Conservation (phyloP, 176 grass and related monocot genomes). For the Rhipidocladum racemiflorum region DNA sequence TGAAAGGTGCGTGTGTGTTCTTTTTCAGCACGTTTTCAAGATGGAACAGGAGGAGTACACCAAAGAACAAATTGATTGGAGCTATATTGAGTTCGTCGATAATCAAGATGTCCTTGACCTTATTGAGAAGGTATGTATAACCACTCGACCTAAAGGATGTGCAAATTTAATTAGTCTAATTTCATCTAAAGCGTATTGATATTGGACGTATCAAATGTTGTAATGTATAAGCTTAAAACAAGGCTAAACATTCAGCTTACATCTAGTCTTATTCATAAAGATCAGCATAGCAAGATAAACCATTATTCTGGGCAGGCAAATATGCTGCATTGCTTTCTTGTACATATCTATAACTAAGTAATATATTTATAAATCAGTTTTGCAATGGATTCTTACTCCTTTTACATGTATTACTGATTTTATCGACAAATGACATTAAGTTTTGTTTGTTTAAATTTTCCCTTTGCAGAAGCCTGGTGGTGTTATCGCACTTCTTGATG, state of each 20-base stretch:
- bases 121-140: slow-evolving; percentile 81
- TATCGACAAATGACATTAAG: neutral
- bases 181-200: neutral
- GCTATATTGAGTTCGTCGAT: slow-evolving; percentile 98
- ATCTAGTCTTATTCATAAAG: neutral
- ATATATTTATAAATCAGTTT: slow-evolving; percentile 11
- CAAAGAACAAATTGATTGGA: slow-evolving; percentile 99
- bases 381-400: neutral
- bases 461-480: slow-evolving; percentile 95
- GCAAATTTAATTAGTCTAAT: slow-evolving; percentile 7
- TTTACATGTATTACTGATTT: slow-evolving; percentile 21
- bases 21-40: slow-evolving; percentile 98
- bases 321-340: slow-evolving; percentile 5
- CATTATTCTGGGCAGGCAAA: slow-evolving; percentile 11
- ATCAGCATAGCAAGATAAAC: neutral
- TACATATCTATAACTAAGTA: neutral
- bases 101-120: slow-evolving; percentile 99
- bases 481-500: slow-evolving; percentile 95
- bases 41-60: slow-evolving; percentile 99
- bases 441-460: slow-evolving; percentile 3
- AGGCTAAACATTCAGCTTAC: neutral
- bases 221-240: slow-evolving; percentile 12
- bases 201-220: neutral
- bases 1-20: slow-evolving; percentile 26
- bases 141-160: neutral